phyloP scores from a whole-genome alignment of 805 yeast species.

The Cyberlindnera americana region DNA sequence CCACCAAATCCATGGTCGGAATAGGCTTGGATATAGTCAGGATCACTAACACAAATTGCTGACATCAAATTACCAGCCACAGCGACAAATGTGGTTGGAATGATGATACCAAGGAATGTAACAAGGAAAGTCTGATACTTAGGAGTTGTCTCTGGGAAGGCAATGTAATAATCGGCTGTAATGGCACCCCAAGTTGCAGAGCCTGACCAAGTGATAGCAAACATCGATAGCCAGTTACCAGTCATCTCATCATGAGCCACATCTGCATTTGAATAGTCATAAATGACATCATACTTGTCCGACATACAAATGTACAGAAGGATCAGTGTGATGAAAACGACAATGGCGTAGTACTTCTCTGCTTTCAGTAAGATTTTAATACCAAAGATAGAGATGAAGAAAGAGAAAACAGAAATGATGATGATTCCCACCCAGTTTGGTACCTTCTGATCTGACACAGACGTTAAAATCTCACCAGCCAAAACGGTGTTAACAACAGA shows the following conservation, averaged over 20 bases:
- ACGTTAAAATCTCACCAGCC: conserved; percentile 77
- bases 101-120: conserved; percentile 61
- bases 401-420: conserved; percentile 60
- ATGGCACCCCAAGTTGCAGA: conserved; percentile 89
- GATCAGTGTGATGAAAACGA: conserved; percentile 63
- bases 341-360: conserved; percentile 65
- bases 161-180: conserved; percentile 79
- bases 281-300: conserved; percentile 37
- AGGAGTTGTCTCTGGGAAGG: conserved; percentile 71
- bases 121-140: conserved; percentile 49
- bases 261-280: conserved; percentile 32
- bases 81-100: conserved; percentile 77
- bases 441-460: conserved; percentile 58
- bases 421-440: conserved; percentile 74
- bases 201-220: conserved; percentile 69
- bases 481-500: conserved; percentile 80
- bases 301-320: conserved; percentile 64
- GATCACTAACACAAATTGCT: conserved; percentile 54
- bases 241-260: conserved; percentile 39
- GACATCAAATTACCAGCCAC: conserved; percentile 64
- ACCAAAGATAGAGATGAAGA: conserved; percentile 72
- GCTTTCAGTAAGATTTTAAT: conserved; percentile 64
- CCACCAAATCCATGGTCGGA: conserved; percentile 70
- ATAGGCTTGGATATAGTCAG: conserved; percentile 58
- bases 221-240: conserved; percentile 72